Percentiles rank a stretch among this genome's conserved stretches.
phyloP scores from a whole-genome alignment of 768 basidiomycete species.

The Pisolithus microcarpus region DNA sequence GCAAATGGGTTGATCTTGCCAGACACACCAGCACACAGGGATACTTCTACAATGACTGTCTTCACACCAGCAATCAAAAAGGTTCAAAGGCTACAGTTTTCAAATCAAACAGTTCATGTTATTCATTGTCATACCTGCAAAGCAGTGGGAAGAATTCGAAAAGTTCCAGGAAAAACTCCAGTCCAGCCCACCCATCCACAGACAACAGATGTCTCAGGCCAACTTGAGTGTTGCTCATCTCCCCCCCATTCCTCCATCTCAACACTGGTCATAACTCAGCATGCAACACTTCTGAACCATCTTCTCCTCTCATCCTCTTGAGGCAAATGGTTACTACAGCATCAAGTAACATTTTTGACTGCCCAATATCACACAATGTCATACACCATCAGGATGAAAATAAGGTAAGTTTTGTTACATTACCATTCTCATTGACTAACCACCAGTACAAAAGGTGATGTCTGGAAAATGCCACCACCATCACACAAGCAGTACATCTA shows the following conservation, averaged over 20 bases:
- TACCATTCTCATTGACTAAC: too few species aligned
- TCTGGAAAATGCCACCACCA: too few species aligned
- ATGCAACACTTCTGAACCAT: not conserved
- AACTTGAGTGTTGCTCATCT: too few species aligned
- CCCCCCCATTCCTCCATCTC: not conserved
- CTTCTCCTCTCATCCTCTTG: not conserved
- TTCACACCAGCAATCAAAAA: not conserved
- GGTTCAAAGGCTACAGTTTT: not conserved
- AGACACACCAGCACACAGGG: not conserved
- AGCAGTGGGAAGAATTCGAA: conserved; percentile 5
- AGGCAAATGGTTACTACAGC: not conserved
- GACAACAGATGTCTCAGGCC: too few species aligned
- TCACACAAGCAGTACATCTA: not conserved
- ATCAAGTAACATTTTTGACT: not conserved
- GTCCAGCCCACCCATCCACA: not conserved
- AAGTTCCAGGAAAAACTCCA: not conserved
- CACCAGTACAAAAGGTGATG: too few species aligned
- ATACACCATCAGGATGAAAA: not conserved
- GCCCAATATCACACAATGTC: not conserved
- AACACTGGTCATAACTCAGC: not conserved
- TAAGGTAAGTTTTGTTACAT: not conserved
- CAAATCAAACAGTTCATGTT: conserved; percentile 1
- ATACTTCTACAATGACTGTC: conserved; percentile 6
- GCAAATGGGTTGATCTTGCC: conserved; percentile 4
- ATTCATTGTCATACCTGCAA: conserved; percentile 2